phyloP scores from a whole-genome alignment of 257 asterid genomes.

The Solanum sparsipilum region DNA sequence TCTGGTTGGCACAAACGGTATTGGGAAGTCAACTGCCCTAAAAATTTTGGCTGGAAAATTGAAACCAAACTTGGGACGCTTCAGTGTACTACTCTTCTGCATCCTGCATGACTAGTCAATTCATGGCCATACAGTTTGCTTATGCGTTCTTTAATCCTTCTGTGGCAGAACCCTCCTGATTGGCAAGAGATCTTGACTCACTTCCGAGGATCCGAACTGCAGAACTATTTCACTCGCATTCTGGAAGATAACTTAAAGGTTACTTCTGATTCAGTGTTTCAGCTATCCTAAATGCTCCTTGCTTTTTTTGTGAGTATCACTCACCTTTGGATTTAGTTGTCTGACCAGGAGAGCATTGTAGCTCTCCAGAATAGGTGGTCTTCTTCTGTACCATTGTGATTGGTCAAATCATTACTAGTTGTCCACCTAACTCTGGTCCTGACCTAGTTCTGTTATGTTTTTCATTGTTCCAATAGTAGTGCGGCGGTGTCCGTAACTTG shows the following conservation, averaged over 20 bases:
- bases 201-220: constrained; percentile 97
- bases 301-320: not conserved
- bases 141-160: constrained; percentile 1
- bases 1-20: constrained; percentile 96
- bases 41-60: constrained; percentile 93
- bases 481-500: not conserved
- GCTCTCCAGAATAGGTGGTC: not conserved
- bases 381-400: not conserved
- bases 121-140: constrained; percentile 5
- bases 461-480: not conserved
- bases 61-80: constrained; percentile 97
- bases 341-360: not conserved
- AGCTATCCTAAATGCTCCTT: not conserved
- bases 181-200: constrained; percentile 98
- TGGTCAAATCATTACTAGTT: not conserved
- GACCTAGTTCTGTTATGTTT: not conserved
- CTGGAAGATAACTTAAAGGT: constrained; percentile 97
- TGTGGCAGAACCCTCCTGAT: constrained; percentile 92
- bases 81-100: constrained; percentile 31
- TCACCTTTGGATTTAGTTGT: not conserved
- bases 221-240: constrained; percentile 92
- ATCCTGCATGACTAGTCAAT: not conserved
- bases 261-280: constrained; percentile 2
- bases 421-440: not conserved
- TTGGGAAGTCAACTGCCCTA: constrained; percentile 91